Base-by-base conservation (phyloP, 2,329 filamentous ascomycete species). In the Orbilia oligospora region DNA sequence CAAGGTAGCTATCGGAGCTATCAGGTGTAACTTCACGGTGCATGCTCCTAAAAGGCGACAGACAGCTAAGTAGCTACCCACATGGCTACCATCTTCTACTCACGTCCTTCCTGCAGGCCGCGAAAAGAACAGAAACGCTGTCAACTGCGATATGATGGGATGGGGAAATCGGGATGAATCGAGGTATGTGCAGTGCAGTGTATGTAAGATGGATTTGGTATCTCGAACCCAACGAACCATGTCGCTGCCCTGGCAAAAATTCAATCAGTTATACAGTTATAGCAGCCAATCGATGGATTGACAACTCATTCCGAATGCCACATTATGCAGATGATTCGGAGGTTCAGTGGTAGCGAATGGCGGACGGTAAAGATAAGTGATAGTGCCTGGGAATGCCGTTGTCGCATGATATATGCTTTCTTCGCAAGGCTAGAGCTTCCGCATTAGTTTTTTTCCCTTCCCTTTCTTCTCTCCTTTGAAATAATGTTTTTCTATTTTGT, bases 301-400 rank as follows among this genome's bases (percentile, higher is more conserved):
- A 72, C 69, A 72, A 72, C 69, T 72, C 69, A 72, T 58, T 58
- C 53, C 53, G 53, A 58, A 58, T 58, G 30, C 53, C 53, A 58
- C 53, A n/a, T 61, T 61, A 44, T 61, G 56, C 56, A 61, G 56
- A 61, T 12, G 56, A 27, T 44, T 61, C n/a, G 53, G 18, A 38
- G 53, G 30, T 58, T 58, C 53, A 58, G 12, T 41, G 53, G 53
- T 58, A 58, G 53, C 53, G 53, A 58, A 58, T 58, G 53, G 51
- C 53, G 53, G 53, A 30, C 51, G 53, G 30, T 20, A 38, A 58
- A 58, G 53, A 58, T 58, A 58, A 58, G 53, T 58, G 53, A 58
- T 58, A 58, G 56, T 61, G 56, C 56, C 56, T 61, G 56, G 53
- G 53, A 58, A 38, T 58, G 30, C 53, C 53, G 30, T 58, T 36